phyloP scores from a whole-genome alignment of 2,329 filamentous ascomycete species.

The Endothia cerciana region DNA sequence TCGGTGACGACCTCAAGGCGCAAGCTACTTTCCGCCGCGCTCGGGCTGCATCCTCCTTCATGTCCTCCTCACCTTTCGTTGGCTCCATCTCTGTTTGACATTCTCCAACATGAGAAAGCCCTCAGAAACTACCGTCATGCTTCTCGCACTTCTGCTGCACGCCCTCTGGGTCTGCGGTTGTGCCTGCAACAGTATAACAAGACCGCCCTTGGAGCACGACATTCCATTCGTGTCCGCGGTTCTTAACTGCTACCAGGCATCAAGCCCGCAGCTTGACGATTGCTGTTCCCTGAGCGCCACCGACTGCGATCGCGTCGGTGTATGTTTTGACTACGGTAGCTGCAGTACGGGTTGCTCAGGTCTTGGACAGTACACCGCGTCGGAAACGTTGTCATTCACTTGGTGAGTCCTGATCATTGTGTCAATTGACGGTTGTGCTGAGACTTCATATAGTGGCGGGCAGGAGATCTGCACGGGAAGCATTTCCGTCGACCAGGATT shows the following conservation, averaged over 20 bases:
- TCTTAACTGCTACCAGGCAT: neutral
- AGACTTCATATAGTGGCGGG: neutral
- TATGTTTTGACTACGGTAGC: neutral
- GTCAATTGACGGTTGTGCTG: neutral
- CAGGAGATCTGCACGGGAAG: neutral
- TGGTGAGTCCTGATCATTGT: neutral
- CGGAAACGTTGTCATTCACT: neutral
- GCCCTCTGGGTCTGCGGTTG: neutral
- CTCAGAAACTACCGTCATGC: neutral
- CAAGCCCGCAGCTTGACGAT: neutral
- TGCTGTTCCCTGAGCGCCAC: neutral
- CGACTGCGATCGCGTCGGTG: neutral
- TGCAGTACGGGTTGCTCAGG: neutral
- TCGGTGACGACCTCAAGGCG: neutral
- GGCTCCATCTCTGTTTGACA: neutral
- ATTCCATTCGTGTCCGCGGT: neutral
- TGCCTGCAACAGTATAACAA: neutral
- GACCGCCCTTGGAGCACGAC: neutral
- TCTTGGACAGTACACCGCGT: neutral
- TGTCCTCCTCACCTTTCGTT: neutral
- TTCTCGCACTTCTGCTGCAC: neutral
- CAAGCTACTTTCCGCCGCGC: neutral
- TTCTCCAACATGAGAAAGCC: too few relatives aligned
- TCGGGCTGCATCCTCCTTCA: too few relatives aligned
- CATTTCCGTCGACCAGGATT: neutral